A percentile compares a stretch with the other conserved stretches of the same genome.
Evolutionary conservation across 148 eudicot genomes (phyloP).

Genomic region (Rhododendron henanense): DNA sequence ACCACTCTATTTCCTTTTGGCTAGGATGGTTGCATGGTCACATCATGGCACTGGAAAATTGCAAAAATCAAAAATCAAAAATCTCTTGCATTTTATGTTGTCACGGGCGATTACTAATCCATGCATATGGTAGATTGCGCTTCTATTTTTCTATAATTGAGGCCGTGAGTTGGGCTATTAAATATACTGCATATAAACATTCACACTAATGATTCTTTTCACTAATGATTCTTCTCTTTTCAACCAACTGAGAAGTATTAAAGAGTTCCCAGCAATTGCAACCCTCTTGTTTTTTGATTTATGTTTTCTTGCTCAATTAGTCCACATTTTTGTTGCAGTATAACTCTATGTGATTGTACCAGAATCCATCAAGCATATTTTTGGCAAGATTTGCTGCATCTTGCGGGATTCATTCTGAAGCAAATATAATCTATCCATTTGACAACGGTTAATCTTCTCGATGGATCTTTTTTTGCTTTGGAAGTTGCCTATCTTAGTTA

Average conservation of each 20-base stretch:
- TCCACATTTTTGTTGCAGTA: neutral
- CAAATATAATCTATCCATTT: neutral
- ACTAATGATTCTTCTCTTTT: too few species aligned
- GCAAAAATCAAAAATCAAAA: too few species aligned
- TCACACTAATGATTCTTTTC: too few species aligned
- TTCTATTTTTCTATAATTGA: neutral
- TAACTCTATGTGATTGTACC: neutral
- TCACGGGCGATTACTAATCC: too few species aligned
- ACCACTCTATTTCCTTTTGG: too few species aligned
- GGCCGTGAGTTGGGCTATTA: neutral
- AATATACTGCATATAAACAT: neutral
- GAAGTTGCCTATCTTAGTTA: neutral
- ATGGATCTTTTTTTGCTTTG: too few species aligned
- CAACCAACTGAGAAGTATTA: too few species aligned
- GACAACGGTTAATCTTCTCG: too few species aligned
- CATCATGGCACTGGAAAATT: too few species aligned
- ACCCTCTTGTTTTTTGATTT: neutral
- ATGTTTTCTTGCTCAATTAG: neutral
- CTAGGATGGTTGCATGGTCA: too few species aligned
- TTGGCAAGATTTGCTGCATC: neutral
- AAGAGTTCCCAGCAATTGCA: neutral
- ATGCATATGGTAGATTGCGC: neutral
- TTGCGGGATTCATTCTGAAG: neutral
- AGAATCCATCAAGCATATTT: neutral
- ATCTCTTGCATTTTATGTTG: too few species aligned